A percentile compares a stretch with the other conserved stretches of the same genome.
Evolutionary conservation across 2,329 filamentous ascomycete species (phyloP).

Genomic region (Exserohilum turcica): DNA sequence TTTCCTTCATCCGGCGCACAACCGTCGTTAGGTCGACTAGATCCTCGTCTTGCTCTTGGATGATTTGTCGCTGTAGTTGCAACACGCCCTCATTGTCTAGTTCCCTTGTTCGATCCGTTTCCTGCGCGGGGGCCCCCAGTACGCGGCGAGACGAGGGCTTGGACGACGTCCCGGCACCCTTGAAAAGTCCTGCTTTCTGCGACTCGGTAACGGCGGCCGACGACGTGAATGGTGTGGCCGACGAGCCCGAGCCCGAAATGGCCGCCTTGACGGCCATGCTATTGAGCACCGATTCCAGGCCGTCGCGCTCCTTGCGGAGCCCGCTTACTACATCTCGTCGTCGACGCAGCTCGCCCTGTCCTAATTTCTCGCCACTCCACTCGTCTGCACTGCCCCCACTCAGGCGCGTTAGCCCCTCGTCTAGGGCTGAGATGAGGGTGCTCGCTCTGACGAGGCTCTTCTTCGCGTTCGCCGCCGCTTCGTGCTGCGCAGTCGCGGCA

Average conservation of each 20-base stretch:
- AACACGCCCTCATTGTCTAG: slow-evolving; percentile 76
- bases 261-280: slow-evolving; percentile 61
- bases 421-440: slow-evolving; percentile 66
- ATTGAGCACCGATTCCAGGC: slow-evolving; percentile 73
- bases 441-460: slow-evolving; percentile 71
- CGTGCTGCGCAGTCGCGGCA: slow-evolving; percentile 65
- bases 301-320: slow-evolving; percentile 75
- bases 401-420: slow-evolving; percentile 63
- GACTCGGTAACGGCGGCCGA: slow-evolving; percentile 42
- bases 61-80: slow-evolving; percentile 74
- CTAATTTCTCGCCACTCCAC: slow-evolving; percentile 58
- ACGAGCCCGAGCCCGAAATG: slow-evolving; percentile 49
- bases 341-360: slow-evolving; percentile 75
- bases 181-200: slow-evolving; percentile 47
- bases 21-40: slow-evolving; percentile 71
- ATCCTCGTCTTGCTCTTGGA: slow-evolving; percentile 75
- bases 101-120: slow-evolving; percentile 78
- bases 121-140: slow-evolving; percentile 71
- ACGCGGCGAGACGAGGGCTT: slow-evolving; percentile 63
- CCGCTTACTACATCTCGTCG: slow-evolving; percentile 72
- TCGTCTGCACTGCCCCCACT: slow-evolving; percentile 45
- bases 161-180: slow-evolving; percentile 19
- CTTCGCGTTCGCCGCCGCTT: slow-evolving; percentile 76
- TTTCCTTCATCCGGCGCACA: slow-evolving; percentile 74
- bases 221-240: slow-evolving; percentile 34